Conservation (phyloP, 768 basidiomycete species). For the Coprinopsis cinerea region DNA sequence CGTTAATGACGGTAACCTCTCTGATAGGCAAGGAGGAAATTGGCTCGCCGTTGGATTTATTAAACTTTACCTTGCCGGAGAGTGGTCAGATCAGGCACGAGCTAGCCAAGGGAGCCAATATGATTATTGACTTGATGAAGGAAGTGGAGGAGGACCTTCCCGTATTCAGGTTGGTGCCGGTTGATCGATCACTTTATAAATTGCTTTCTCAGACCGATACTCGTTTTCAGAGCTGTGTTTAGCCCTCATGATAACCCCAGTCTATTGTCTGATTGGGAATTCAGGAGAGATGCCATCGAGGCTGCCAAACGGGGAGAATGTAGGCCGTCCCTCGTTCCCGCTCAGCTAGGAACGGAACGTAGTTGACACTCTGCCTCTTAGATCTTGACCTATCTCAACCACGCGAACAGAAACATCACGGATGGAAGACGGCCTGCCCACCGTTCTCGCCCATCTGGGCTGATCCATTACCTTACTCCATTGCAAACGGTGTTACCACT, state of each 20-base stretch:
- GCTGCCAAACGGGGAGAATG: constrained; percentile 26
- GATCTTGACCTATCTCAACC: constrained; percentile 25
- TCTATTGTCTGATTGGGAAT: constrained; percentile 27
- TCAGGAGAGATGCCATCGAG: constrained; percentile 24
- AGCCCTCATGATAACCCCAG: constrained; percentile 40
- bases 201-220: constrained; percentile 10
- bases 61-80: constrained; percentile 17
- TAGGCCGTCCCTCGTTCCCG: too few species aligned
- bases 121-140: constrained; percentile 30
- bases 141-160: constrained; percentile 31
- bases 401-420: constrained; percentile 24
- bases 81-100: constrained; percentile 26
- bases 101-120: constrained; percentile 30
- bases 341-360: too few species aligned
- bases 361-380: too few species aligned
- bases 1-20: background rate
- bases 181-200: background rate
- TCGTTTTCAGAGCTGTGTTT: constrained; percentile 40
- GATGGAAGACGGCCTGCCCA: constrained; percentile 36
- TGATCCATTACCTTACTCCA: constrained; percentile 27
- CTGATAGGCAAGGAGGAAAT: background rate
- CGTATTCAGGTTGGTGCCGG: background rate
- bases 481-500: constrained; percentile 21
- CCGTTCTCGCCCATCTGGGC: constrained; percentile 33
- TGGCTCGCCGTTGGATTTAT: background rate